Evolutionary conservation across 805 yeast genomes (phyloP), one percentile per base, ranked within the genome.

Genomic region (Candida montana): DNA sequence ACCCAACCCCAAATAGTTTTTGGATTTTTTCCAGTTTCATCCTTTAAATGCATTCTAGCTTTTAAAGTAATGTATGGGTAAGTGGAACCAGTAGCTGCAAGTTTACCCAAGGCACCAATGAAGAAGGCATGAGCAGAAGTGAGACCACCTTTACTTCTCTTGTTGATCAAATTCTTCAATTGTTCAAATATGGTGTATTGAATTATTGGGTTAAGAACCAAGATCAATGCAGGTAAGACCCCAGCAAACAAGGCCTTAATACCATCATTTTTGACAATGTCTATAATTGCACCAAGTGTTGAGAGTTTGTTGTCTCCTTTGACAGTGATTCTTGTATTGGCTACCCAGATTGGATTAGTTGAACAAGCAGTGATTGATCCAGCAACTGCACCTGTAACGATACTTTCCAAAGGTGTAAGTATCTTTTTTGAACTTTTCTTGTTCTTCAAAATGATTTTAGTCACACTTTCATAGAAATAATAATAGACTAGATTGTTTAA

Each of bases 301-400:
- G 66, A 65, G 23, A 68, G 49, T 49, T 59, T 39, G 39, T 47
- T 37, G 26, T 41, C 46, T 34, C 54, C 58, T 13, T 53, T 50
- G 16, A 90, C 88, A 52, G 95, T 85, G 75, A 83, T 79, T 57
- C 96, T 74, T 3, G 97, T 89, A 59, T 89, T 89, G 34, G 95
- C 93, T 33, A 89, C 95, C 97, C 97, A 89, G 51, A 87, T 79
- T 19, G 97, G 97, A 61, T 89, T 89, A 11, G 95, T 81, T 10
- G 81, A 72, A 17, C 84, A 67, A 37, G 89, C 84, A 3, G 96
- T 88, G 30, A 88, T 75, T 9, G 89, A 75, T 0, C 97, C 96
- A 2, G 96, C 95, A 55, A 86, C 70, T 1, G 93, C 82, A 21
- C 97, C 59, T 6, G 52, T 52, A 9, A 47, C 2, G n/a, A 54